phyloP scores from a whole-genome alignment of 2,329 filamentous ascomycete genomes.

The Nemania sp. region DNA sequence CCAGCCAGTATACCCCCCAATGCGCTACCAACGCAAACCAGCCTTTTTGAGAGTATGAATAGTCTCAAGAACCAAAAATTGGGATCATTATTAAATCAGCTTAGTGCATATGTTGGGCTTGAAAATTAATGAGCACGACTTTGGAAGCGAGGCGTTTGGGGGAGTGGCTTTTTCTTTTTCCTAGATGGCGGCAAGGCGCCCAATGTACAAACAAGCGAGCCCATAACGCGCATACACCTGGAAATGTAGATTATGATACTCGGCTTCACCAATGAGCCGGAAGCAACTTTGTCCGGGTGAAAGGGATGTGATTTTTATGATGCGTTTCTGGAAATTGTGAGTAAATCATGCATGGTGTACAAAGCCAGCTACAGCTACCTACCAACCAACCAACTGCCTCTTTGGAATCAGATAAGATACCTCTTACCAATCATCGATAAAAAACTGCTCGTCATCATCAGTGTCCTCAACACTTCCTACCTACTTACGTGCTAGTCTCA shows the following conservation, averaged over 20 bases:
- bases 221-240: conserved; percentile 24
- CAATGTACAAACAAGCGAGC: conserved; percentile 30
- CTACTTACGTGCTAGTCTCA: too few species aligned
- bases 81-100: conserved; percentile 68
- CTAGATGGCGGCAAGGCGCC: conserved; percentile 26
- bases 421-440: too few species aligned
- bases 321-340: background rate
- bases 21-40: conserved; percentile 69
- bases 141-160: conserved; percentile 33
- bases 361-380: background rate
- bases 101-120: conserved; percentile 64
- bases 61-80: conserved; percentile 63
- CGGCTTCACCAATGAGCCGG: conserved; percentile 11
- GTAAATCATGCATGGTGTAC: background rate
- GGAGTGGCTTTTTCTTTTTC: conserved; percentile 23
- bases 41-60: conserved; percentile 67
- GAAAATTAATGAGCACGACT: conserved; percentile 35
- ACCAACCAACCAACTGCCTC: background rate
- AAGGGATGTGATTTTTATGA: background rate
- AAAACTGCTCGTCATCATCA: too few species aligned
- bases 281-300: conserved; percentile 2
- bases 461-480: too few species aligned
- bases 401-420: background rate
- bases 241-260: conserved; percentile 31
- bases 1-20: conserved; percentile 60